Evolutionary conservation across 345 rosid species (phyloP), one percentile per base, ranked within the genome.

Genomic region (Syzygium aromaticum): DNA sequence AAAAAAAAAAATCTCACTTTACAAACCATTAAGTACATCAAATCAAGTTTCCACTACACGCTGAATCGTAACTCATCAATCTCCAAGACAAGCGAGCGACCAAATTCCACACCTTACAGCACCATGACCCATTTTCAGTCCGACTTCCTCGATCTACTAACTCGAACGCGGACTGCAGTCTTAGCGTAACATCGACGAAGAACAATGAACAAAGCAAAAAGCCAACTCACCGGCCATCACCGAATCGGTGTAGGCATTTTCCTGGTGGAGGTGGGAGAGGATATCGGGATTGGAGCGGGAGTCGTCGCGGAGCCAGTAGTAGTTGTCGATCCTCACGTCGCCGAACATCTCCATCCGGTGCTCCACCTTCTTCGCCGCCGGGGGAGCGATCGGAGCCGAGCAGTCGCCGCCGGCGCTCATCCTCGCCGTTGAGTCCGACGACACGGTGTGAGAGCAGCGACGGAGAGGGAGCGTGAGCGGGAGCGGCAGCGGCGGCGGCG

Each of bases 271-370:
- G 83, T 97, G 86, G 88, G 96, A 89, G 54, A 96, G 88, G 86
- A 96, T 88, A 2, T 94, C 93, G 77, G 95, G 91, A 87, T 93
- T 78, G 63, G 94, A 86, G 89, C 99, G 98, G 67, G 99, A 93
- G 87, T 97, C 99, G 52, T 97, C 98, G 21, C 98, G 98, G 22
- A 97, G 98, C 99, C 98, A 96, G 93, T 97, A 96, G 92, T 97
- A 94, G 85, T 94, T 92, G 87, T 97, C 99, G 6, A 93, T 88
- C 87, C 99, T 92, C 52, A 92, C 91, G 86, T 97, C 98, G 13
- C 97, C 96, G 88, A 96, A 95, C 95, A 95, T 27, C 93, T 95
- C 93, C 96, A 96, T 94, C 56, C 64, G 91, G 88, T 95, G 95
- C 87, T 95, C 94, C 54, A 93, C 95, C 89, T 97, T 97, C 95